Evolutionary conservation across 176 grass and related monocot genomes (phyloP).

Genomic region (Aegilops sharonensis): DNA sequence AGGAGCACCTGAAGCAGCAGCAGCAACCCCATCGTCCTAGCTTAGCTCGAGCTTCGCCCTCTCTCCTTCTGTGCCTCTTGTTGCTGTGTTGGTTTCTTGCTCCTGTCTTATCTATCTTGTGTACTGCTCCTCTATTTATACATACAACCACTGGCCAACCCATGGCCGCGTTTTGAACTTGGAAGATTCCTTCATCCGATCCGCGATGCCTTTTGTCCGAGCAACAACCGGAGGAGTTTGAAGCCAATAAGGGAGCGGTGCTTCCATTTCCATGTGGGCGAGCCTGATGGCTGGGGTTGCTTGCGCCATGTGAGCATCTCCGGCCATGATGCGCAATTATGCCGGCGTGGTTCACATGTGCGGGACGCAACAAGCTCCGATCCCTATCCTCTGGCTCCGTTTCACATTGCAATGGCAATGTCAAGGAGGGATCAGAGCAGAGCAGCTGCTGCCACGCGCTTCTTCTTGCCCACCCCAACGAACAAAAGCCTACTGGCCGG

Average conservation of each 20-base stretch:
- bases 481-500: too few species aligned
- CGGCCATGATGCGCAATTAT: neutral
- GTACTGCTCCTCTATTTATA: slow-evolving; percentile 24
- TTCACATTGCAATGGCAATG: neutral
- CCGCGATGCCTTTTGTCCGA: neutral
- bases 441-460: neutral
- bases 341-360: slow-evolving; percentile 1
- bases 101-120: neutral
- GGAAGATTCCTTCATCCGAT: neutral
- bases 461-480: too few species aligned
- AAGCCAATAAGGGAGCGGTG: neutral
- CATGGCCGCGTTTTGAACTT: neutral
- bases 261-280: neutral
- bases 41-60: neutral
- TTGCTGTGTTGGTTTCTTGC: neutral
- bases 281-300: neutral
- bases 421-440: neutral
- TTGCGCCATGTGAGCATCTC: neutral
- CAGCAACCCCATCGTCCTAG: neutral
- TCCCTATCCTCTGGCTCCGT: neutral
- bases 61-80: neutral
- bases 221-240: neutral
- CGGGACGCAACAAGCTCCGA: neutral
- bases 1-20: slow-evolving; percentile 26
- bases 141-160: neutral